Conservation (phyloP, 192 early-diverging fungal genomes). For the Podila epigama region DNA sequence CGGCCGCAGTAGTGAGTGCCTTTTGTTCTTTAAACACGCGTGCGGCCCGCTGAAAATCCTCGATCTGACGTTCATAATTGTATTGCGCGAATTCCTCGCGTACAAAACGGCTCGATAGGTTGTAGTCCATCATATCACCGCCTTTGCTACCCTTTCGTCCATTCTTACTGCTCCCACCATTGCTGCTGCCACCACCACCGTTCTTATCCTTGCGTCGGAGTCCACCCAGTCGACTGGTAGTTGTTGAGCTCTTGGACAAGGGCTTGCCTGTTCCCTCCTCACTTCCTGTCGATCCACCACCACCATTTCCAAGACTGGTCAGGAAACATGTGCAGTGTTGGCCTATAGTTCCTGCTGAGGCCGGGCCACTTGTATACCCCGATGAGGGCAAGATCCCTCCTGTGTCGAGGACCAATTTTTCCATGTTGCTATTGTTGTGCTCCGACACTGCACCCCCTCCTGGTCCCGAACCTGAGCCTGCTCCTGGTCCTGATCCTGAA, state of each 20-base stretch:
- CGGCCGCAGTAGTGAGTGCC: conserved; percentile 22
- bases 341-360: too few species aligned
- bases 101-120: conserved; percentile 18
- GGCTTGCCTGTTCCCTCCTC: background rate
- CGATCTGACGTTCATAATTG: conserved; percentile 46
- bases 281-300: background rate
- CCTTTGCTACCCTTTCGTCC: background rate
- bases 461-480: background rate
- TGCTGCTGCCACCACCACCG: conserved; percentile 3
- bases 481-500: background rate
- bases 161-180: conserved; percentile 5
- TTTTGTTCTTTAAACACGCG: conserved; percentile 41
- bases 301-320: too few species aligned
- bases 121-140: conserved; percentile 18
- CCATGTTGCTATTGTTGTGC: background rate
- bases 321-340: too few species aligned
- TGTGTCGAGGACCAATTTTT: background rate
- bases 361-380: too few species aligned
- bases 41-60: conserved; percentile 39
- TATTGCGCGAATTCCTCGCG: conserved; percentile 36
- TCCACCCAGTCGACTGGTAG: conserved; percentile 1
- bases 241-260: background rate
- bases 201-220: conserved; percentile 10
- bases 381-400: too few species aligned
- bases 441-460: too few species aligned